Conservation (phyloP, 345 rosid species). For the Eucalyptus curtisii region DNA sequence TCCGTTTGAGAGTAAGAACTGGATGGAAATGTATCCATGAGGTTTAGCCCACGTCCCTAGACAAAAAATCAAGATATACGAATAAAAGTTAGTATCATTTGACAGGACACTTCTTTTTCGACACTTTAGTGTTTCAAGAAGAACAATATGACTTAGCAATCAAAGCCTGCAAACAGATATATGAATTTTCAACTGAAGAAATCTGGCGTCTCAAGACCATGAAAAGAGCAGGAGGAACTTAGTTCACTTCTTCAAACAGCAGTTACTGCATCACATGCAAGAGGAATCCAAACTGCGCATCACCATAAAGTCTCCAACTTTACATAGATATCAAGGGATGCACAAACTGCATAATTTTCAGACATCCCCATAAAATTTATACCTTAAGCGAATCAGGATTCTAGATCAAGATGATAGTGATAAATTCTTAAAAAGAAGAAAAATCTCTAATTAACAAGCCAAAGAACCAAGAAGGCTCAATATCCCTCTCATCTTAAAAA, state of each 20-base stretch:
- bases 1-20: constrained; percentile 13
- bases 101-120: background rate
- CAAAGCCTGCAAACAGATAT: background rate
- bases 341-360: background rate
- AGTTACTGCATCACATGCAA: background rate
- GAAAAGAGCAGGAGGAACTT: background rate
- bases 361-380: background rate
- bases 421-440: background rate
- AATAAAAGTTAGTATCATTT: background rate
- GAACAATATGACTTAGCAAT: background rate
- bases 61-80: background rate
- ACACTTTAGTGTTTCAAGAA: background rate
- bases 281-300: background rate
- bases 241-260: background rate
- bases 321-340: background rate
- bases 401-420: background rate
- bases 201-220: background rate
- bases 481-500: background rate
- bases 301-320: background rate
- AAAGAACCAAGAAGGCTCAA: background rate
- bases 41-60: constrained; percentile 5
- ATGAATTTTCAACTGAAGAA: background rate
- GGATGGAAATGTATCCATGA: constrained; percentile 9
- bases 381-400: background rate
- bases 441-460: background rate